Conservation (phyloP, 139 green algal genomes). For the Micractinium sp. region DNA sequence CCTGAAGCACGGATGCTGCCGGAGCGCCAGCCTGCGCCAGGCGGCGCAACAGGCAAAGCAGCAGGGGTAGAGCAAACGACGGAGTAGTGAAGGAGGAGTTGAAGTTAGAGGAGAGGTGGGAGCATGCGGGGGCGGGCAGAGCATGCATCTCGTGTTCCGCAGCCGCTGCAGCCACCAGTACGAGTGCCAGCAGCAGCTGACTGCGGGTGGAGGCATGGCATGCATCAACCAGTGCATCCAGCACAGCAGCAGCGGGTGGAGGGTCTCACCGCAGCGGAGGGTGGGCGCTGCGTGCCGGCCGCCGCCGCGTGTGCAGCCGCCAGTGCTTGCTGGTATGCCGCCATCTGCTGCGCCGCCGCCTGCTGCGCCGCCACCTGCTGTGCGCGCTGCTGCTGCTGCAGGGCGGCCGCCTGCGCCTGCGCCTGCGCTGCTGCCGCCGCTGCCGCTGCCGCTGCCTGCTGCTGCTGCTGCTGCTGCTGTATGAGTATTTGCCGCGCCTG, state of each 20-base stretch:
- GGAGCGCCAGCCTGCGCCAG: background rate
- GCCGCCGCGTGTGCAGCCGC: background rate
- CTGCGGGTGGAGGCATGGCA: no score
- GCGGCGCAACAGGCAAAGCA: background rate
- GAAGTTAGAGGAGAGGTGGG: background rate
- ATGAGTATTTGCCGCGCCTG: constrained; percentile 7
- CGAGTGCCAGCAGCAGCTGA: no score
- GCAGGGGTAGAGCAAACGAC: background rate
- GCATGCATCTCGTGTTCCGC: no score
- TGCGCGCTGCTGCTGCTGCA: background rate
- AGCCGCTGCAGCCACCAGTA: background rate
- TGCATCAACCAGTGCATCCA: background rate
- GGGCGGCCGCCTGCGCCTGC: background rate
- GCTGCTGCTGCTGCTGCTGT: constrained; percentile 5
- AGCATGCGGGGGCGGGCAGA: no score
- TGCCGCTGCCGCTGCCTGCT: constrained; percentile 1
- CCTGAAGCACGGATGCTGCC: background rate
- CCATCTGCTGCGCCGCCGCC: background rate
- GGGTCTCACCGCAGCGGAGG: background rate
- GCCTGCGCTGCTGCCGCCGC: background rate
- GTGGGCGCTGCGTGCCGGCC: background rate
- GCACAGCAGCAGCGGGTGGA: no score
- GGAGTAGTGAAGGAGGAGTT: no score
- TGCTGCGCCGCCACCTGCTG: background rate
- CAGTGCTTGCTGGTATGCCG: background rate